Evolutionary conservation across 768 basidiomycete species (phyloP), one percentile per base, ranked within the genome.

Genomic region (Hygrophoropsis aurantiaca): DNA sequence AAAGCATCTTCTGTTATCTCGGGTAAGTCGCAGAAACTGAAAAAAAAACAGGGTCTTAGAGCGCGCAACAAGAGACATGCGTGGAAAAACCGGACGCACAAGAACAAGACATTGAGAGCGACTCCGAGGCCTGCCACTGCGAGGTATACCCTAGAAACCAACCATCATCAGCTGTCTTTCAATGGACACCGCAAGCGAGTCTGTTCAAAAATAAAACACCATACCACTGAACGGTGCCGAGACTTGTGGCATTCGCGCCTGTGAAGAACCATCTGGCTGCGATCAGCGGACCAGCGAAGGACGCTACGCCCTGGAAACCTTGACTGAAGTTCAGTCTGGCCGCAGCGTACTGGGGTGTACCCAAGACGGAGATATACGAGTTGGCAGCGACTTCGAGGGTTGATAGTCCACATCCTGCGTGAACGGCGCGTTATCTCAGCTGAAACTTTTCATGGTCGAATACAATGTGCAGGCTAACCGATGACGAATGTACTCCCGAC

Each of bases 261-360:
- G 67, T 70, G 74, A 89, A 87, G 70, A 89, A 90, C 74, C 80
- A 87, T 44, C 80, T 73, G 4, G 84, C 80, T 19, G 85, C 86
- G 55, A 89, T 89, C 54, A 88, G 74, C 16, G 87, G 86, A 3
- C 88, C 82, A 8, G 79, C 72, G 59, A 89, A 87, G 3, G 81
- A 80, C 0, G 87, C 86, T 35, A 90, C 71, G 19, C 86, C 87
- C 58, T 87, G 85, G 70, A 85, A 87, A 4, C 84, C 84, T 67
- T 90, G 88, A 50, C 84, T 85, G 63, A 89, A 85, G 62, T 87
- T 88, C 42, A 90, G 74, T 23, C 87, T 76, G 56, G 84, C 81
- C 11, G 85, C 84, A 40, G 86, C 86, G 61, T 83, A 82, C 56
- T 81, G 80, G 21, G 81, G 82, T 3, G 78, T 70, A 36, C 84